Base-by-base conservation (phyloP, 78 protist genomes). In the Chrysochromulina parva region DNA sequence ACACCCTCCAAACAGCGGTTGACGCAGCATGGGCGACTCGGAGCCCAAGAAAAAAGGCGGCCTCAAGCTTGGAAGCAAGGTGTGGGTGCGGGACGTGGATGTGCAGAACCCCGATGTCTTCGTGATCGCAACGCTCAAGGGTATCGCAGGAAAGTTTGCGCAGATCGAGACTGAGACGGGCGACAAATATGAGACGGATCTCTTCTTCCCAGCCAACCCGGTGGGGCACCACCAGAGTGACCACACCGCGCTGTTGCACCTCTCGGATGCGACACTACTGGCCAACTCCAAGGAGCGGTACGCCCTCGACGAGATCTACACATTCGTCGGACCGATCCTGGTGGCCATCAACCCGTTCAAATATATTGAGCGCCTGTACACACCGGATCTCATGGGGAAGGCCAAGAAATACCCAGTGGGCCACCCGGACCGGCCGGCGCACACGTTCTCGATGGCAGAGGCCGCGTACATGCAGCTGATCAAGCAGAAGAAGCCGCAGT, bases 381-480 rank as follows among this genome's bases (percentile, higher is more conserved):
- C 90, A 0, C 65, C 57, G 17, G 95, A 94, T 28, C 76, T 92
- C 90, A 93, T 96, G 54, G 17, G 60, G 38, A 81, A 90, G 22
- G 94, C 24, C 62, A 7, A 13, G 24, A 58, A 94, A 13, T 58
- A 58, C 62, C 24, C 62, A 7, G 24, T 13, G 62, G 62, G 62
- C 62, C 62, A 38, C 26, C 50, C 24, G 50, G 38, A 20, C 82
- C 59, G 89, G 60, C 93, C 95, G 57, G 97, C 98, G 48, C 96
- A 95, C 93, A 94, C 94, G 84, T 96, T 88, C 90, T 59, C 89
- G 48, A 93, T 96, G 22, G 91, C 96, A 28, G 95, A 94, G 26
- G 92, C 94, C 28, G 94, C 96, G 20, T 95, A 92, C 89, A 54
- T 26, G 17, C 24, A 74, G 48, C 74, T 94, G 92, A 88, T 7